These are phyloP conservation scores for Neopestalotiopsis rosae DNA, from an alignment of 2,329 filamentous ascomycete species.

Conservation along the genomic window DNA sequence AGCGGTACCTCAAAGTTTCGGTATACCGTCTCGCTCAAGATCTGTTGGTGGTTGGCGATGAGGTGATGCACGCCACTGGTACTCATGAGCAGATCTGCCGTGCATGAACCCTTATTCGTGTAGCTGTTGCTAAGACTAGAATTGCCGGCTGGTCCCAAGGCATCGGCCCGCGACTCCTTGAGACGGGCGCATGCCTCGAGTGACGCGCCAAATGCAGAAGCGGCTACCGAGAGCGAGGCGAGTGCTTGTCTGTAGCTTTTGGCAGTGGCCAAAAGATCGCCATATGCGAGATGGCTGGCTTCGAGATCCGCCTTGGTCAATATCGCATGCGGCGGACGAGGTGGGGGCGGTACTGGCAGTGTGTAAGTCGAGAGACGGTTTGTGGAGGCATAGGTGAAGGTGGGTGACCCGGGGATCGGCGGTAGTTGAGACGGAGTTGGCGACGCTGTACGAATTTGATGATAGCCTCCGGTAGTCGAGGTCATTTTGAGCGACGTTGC, in stretches of 20 bases:
- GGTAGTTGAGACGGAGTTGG: slow-evolving; percentile 63
- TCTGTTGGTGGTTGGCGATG: slow-evolving; percentile 73
- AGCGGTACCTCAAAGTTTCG: slow-evolving; percentile 71
- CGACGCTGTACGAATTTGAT: slow-evolving; percentile 40
- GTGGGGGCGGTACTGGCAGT: slow-evolving; percentile 65
- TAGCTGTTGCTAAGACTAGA: slow-evolving; percentile 53
- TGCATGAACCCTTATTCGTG: slow-evolving; percentile 57
- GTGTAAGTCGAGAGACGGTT: slow-evolving; percentile 64
- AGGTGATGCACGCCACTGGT: slow-evolving; percentile 71
- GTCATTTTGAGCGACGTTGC: slow-evolving; percentile 7
- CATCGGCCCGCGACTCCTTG: slow-evolving; percentile 69
- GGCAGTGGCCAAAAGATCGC: slow-evolving; percentile 64
- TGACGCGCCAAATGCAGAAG: slow-evolving; percentile 67
- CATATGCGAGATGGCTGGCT: slow-evolving; percentile 66
- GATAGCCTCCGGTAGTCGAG: background rate
- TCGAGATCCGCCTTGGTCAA: slow-evolving; percentile 69
- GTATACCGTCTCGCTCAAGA: slow-evolving; percentile 72
- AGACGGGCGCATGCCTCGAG: slow-evolving; percentile 72
- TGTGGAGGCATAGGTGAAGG: slow-evolving; percentile 67
- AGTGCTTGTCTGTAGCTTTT: slow-evolving; percentile 69
- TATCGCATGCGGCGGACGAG: slow-evolving; percentile 61
- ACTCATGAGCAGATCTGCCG: slow-evolving; percentile 66
- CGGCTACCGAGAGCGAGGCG: slow-evolving; percentile 63
- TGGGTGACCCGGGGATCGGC: slow-evolving; percentile 66
- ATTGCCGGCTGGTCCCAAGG: slow-evolving; percentile 46